Evolutionary conservation across 2,329 filamentous ascomycete species (phyloP).

Genomic region (Neopestalotiopsis sp.): DNA sequence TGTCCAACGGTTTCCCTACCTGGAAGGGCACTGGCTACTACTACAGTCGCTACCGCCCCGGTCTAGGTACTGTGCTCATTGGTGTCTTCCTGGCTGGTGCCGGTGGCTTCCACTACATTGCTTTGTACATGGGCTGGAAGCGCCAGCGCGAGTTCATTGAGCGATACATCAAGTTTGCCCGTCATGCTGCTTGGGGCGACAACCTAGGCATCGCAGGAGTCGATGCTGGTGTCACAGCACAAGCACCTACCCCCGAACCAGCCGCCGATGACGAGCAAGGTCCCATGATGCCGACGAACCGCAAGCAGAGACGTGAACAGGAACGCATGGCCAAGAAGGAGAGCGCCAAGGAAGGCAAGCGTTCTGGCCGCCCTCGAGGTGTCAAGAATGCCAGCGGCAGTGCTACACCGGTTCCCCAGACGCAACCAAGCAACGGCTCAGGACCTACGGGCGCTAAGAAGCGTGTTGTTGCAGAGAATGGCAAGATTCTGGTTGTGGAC

Average conservation of each 20-base stretch:
- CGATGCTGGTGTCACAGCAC: conserved; percentile 48
- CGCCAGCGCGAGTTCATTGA: conserved; percentile 90
- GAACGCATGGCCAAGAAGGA: conserved; percentile 82
- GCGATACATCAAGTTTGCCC: conserved; percentile 88
- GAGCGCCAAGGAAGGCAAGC: conserved; percentile 60
- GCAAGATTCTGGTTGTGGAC: conserved; percentile 93
- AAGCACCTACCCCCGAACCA: conserved; percentile 47
- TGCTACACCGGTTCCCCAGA: conserved; percentile 59
- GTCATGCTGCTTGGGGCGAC: conserved; percentile 89
- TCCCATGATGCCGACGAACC: conserved; percentile 70
- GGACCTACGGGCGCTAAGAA: conserved; percentile 80
- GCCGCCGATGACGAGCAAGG: conserved; percentile 56
- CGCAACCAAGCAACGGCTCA: conserved; percentile 42
- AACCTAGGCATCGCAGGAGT: conserved; percentile 75
- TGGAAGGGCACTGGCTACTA: conserved; percentile 99
- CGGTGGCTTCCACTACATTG: conserved; percentile 85
- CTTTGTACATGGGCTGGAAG: conserved; percentile 85
- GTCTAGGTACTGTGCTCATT: conserved; percentile 81
- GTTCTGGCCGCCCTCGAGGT: conserved; percentile 43
- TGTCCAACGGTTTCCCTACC: conserved; percentile 88
- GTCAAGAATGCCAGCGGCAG: conserved; percentile 46
- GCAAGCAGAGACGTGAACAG: conserved; percentile 86
- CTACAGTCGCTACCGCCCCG: conserved; percentile 91
- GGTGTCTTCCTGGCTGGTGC: conserved; percentile 84
- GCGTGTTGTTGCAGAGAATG: conserved; percentile 90